Evolutionary conservation across 129 eudicot genomes (phyloP).

Genomic region (Ambrosia artemisiifolia): DNA sequence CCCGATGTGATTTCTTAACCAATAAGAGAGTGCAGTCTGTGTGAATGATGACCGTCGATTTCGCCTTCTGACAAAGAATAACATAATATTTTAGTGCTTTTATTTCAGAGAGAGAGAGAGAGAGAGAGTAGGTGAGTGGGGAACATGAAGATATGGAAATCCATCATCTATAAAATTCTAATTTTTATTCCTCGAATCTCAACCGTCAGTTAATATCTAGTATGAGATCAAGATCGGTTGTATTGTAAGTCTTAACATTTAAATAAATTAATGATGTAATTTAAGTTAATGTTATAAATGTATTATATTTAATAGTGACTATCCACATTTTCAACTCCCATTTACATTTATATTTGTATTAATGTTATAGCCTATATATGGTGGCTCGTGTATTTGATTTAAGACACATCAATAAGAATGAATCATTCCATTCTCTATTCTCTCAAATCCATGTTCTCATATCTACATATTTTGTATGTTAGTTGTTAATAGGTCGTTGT

Average conservation of each 20-base stretch:
- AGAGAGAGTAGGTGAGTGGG: conserved; percentile 41
- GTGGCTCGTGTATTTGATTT: no score
- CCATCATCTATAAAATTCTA: conserved; percentile 24
- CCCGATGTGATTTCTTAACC: conserved; percentile 33
- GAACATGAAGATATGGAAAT: conserved; percentile 35
- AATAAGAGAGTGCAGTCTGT: conserved; percentile 30
- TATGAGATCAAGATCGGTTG: background rate
- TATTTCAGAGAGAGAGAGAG: background rate
- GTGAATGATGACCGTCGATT: conserved; percentile 17
- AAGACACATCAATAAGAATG: no score
- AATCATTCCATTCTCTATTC: no score
- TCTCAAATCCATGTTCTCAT: no score
- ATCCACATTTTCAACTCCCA: no score
- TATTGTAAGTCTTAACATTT: background rate
- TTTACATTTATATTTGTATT: no score
- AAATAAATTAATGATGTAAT: background rate
- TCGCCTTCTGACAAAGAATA: conserved; percentile 25
- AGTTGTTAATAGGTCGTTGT: no score
- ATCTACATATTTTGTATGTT: no score
- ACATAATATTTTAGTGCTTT: background rate
- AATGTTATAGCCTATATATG: no score
- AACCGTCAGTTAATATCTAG: background rate
- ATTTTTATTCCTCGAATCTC: conserved; percentile 18
- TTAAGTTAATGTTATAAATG: no score
- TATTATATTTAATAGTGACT: no score